phyloP scores from a whole-genome alignment of 441 rosid species.

The Erodium texanum region DNA sequence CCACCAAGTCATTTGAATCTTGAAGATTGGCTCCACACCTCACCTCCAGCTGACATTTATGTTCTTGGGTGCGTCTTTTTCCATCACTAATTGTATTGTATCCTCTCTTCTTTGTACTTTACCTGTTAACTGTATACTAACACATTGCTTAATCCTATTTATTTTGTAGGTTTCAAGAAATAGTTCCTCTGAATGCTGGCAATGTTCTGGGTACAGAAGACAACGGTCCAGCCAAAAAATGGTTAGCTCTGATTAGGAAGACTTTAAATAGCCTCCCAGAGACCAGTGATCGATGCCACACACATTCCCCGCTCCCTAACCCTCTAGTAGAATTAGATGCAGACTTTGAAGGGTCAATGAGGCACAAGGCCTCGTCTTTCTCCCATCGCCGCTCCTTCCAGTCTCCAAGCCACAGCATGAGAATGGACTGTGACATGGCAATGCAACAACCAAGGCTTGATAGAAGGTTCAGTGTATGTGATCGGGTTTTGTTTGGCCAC shows the following conservation, averaged over 20 bases:
- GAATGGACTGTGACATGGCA: slow-evolving; percentile 64
- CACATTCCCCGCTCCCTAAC: slow-evolving; percentile 84
- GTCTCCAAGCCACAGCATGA: slow-evolving; percentile 64
- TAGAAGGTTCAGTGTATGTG: slow-evolving; percentile 85
- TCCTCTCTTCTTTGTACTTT: no score
- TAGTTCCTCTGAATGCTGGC: slow-evolving; percentile 94
- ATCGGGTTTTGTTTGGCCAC: slow-evolving; percentile 65
- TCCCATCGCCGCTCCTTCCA: slow-evolving; percentile 89
- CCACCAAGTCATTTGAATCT: slow-evolving; percentile 60
- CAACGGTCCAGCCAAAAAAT: slow-evolving; percentile 94
- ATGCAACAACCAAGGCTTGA: slow-evolving; percentile 65
- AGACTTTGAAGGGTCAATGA: slow-evolving; percentile 82
- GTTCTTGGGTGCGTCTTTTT: slow-evolving; percentile 45
- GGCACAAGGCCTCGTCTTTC: slow-evolving; percentile 75
- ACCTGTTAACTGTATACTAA: background rate
- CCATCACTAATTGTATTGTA: no score
- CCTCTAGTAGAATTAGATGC: slow-evolving; percentile 89
- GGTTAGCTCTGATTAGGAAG: slow-evolving; percentile 72
- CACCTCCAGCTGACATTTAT: slow-evolving; percentile 67
- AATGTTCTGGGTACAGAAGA: slow-evolving; percentile 94
- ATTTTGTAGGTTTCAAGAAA: slow-evolving; percentile 79
- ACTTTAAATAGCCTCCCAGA: slow-evolving; percentile 86
- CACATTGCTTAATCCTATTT: slow-evolving; percentile 8
- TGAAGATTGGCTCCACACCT: slow-evolving; percentile 75
- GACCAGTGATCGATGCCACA: slow-evolving; percentile 53